Conservation (phyloP, 345 rosid species). For the Reutealis trisperma region DNA sequence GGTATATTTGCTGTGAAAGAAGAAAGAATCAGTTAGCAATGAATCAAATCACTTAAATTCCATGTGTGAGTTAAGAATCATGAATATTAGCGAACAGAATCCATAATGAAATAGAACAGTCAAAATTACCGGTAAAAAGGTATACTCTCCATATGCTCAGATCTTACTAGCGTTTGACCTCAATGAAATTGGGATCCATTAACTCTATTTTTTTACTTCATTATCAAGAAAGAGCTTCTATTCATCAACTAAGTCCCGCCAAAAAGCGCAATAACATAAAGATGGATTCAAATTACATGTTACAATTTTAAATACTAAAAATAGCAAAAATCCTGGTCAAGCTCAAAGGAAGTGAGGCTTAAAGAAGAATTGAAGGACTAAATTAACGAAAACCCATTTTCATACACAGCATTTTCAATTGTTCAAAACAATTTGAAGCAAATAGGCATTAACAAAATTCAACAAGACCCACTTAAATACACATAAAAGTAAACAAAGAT, state of each 20-base stretch:
- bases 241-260: conserved; percentile 39
- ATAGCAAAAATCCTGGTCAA: conserved; percentile 9
- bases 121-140: conserved; percentile 34
- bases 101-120: conserved; percentile 30
- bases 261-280: conserved; percentile 22
- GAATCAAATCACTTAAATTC: conserved; percentile 36
- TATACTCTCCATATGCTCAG: conserved; percentile 37
- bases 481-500: conserved; percentile 6
- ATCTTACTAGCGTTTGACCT: conserved; percentile 40
- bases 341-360: conserved; percentile 15
- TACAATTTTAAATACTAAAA: conserved; percentile 22
- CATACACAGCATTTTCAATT: conserved; percentile 18
- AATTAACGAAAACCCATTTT: conserved; percentile 53
- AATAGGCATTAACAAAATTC: conserved; percentile 32
- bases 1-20: conserved; percentile 27
- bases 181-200: conserved; percentile 34
- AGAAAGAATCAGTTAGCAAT: conserved; percentile 41
- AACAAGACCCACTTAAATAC: conserved; percentile 6
- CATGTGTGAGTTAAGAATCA: conserved; percentile 19
- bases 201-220: conserved; percentile 22
- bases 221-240: conserved; percentile 23
- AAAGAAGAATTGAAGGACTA: conserved; percentile 13
- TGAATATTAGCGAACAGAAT: conserved; percentile 36
- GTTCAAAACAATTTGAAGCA: conserved; percentile 29
- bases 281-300: conserved; percentile 42